phyloP scores from a whole-genome alignment of 1,284 basidiomycete species.

The Sanghuangporus sanghuang region DNA sequence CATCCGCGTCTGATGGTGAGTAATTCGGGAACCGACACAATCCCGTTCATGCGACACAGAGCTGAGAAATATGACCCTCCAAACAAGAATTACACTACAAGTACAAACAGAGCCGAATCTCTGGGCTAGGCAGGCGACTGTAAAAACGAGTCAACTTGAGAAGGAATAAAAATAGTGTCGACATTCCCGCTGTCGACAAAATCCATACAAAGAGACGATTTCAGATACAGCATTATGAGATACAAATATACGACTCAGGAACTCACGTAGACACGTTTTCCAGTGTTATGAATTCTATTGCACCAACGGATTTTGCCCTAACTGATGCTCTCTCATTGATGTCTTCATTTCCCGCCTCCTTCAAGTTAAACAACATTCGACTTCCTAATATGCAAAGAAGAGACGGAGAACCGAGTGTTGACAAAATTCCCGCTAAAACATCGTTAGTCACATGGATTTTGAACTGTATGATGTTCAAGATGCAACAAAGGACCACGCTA shows the following conservation, averaged over 20 bases:
- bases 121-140: too few species aligned
- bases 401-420: neutral
- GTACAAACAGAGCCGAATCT: too few species aligned
- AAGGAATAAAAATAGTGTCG: too few species aligned
- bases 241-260: neutral
- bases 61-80: too few species aligned
- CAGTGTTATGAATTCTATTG: neutral
- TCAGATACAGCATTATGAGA: neutral
- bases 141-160: too few species aligned
- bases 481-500: neutral
- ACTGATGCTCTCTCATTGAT: neutral
- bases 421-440: neutral
- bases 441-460: neutral
- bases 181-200: neutral
- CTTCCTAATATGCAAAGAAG: neutral
- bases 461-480: neutral
- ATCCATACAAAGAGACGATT: neutral
- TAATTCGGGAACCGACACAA: too few species aligned
- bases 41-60: too few species aligned
- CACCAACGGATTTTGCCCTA: neutral
- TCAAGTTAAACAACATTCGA: neutral
- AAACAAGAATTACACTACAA: too few species aligned
- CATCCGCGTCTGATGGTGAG: too few species aligned
- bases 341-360: neutral
- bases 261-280: neutral